Evolutionary conservation across 2,329 filamentous ascomycete species (phyloP).

Genomic region (Ophiosphaerella narmari): DNA sequence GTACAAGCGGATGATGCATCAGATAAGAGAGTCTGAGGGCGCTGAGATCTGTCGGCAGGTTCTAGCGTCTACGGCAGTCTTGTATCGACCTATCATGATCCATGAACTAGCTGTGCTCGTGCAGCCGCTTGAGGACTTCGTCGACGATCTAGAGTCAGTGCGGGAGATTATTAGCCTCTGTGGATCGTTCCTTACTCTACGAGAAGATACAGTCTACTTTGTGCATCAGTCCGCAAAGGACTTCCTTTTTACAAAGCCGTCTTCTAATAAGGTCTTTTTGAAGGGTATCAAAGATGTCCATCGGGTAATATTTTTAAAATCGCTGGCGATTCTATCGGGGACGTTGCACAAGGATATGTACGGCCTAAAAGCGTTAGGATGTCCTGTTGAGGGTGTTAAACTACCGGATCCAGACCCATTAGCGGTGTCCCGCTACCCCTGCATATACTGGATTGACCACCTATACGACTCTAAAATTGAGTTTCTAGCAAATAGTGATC

Average conservation of each 20-base stretch:
- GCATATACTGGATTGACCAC: conserved; percentile 43
- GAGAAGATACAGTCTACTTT: conserved; percentile 15
- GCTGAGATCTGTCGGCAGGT: conserved; percentile 43
- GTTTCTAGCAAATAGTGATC: neutral
- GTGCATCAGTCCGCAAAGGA: conserved; percentile 50
- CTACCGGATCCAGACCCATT: conserved; percentile 30
- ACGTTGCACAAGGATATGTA: conserved; percentile 27
- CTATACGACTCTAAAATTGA: conserved; percentile 20
- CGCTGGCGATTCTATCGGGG: conserved; percentile 17
- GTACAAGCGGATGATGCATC: conserved; percentile 48
- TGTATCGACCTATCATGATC: conserved; percentile 11
- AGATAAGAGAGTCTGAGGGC: conserved; percentile 25
- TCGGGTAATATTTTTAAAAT: neutral
- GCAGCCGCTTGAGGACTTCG: conserved; percentile 1
- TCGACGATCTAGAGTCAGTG: neutral
- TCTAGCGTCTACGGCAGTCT: conserved; percentile 24
- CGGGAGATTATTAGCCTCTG: conserved; percentile 24
- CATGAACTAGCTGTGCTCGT: conserved; percentile 2
- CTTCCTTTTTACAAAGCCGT: conserved; percentile 40
- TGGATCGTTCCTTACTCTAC: conserved; percentile 48
- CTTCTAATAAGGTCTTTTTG: neutral
- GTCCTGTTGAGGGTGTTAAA: conserved; percentile 20
- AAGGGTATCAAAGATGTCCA: neutral
- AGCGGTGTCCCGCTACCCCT: conserved; percentile 28
- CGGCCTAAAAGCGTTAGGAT: conserved; percentile 16